Base-by-base conservation (phyloP, 108 stramenopile species). In the Pseudonitzschia pungens region DNA sequence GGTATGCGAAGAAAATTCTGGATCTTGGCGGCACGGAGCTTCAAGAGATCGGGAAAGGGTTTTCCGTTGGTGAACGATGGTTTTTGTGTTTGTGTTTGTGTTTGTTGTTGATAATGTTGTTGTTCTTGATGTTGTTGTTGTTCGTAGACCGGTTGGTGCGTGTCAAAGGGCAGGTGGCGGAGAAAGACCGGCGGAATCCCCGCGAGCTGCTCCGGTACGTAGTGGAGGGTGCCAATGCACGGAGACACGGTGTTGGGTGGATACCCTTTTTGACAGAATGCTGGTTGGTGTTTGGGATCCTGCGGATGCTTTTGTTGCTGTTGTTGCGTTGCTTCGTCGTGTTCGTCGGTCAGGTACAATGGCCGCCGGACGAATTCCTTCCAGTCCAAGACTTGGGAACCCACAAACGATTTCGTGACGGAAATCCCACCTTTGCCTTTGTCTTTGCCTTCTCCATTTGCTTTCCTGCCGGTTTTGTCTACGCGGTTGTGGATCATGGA, bases 261-360 rank as follows among this genome's bases (percentile, higher is more conserved):
- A 29, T 65, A 77, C 33, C 77, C 77, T 51, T 67, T 77, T 29
- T 77, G 77, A 42, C 77, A 77, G 6, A 77, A n/a, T n/a, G n/a
- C n/a, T n/a, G n/a, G n/a, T n/a, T n/a, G 10, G 45, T 4, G 45
- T 18, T 12, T 1, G 10, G 16, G 14, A 18, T 14, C 45, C 45
- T 18, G 16, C 9, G 3, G 9, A 11, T 48, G 14, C 2, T 18
- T 12, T 48, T 12, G 9, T 14, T 8, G 45, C 18, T 48, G 16
- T 2, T 48, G 45, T 12, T 14, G 45, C 24, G 24, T 55, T 20
- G 9, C 2, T 20, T 21, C 22, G 24, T 21, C 22, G 1, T 24
- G 21, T 8, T 40, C 40, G 4, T 6, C 15, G n/a, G 40, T 59
- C 18, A 77, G 40, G 31, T 41, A 56, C 66, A 77, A 20, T 10